Base-by-base conservation (phyloP, 2,329 filamentous ascomycete genomes). In the Botrytis squamosa region DNA sequence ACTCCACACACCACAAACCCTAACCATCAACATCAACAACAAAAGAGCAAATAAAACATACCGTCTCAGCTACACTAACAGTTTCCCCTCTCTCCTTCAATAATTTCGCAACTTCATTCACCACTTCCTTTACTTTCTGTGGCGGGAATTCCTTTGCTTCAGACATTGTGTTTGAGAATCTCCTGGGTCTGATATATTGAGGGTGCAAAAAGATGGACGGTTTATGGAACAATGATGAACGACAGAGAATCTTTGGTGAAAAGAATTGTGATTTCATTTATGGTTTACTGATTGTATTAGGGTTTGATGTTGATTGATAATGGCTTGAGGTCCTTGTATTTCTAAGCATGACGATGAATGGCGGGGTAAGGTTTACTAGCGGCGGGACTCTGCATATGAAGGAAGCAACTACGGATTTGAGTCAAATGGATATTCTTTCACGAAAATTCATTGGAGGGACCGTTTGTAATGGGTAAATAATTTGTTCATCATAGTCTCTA, bases 1-100 rank as follows among this genome's bases (percentile, higher is more conserved):
- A 40, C 4, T 1, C 40, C 22, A 46, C 20, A 60, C 16, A 25
- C 0, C 38, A 25, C 60, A 63, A 44, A 70, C n/a, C 44, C 4
- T 25, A 29, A 49, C 52, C 25, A 38, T 18, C 36, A 70, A 71
- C 25, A 38, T 18, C 36, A 70, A 57, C 16, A 14, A 22, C 22
- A 1, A 59, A 16, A 63, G 42, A 36, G 22, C 3, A 16, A 60
- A 57, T 57, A 68, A 77, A 52, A 77, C 80, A 67, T 82, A 87
- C 86, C 33, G 89, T 91, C 80, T 91, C 89, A 71, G 88, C 89
- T 55, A 91, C 86, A 74, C 85, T 87, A 76, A 91, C 84, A 49
- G 85, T 89, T 79, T 90, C 86, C 74, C 85, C 84, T 72, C 85
- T 85, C 62, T 86, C 83, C 76, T 86, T 87, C 57, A 91, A 84